Base-by-base conservation (phyloP, 2,329 filamentous ascomycete genomes). In the Scytalidium lignicola region DNA sequence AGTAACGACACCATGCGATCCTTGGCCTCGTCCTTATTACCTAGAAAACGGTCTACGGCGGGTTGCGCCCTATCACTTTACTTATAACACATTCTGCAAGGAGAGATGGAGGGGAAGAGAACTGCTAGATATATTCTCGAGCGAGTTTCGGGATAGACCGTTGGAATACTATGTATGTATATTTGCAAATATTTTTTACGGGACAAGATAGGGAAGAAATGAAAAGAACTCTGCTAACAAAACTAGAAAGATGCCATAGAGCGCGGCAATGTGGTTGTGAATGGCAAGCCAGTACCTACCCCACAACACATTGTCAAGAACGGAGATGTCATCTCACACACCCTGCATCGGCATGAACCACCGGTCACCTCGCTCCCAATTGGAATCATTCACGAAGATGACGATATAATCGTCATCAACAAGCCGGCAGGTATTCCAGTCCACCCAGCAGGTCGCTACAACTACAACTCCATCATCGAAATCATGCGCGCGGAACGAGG, bases 391-490 rank as follows among this genome's bases (percentile, higher is more conserved):
- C 87, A 96, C 68, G 93, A 99, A 68, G 90, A 96, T 59, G 82
- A 95, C 42, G 86, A 91, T 57, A 85, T 99, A 74, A 86, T 99
- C 51, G 91, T 97, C 53, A 95, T 99, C 66, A 90, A 96, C 72
- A 99, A 99, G 68, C 93, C 93, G 0, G 86, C 92, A 0, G 93
- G 93, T 6, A 85, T 99, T 39, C 93, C 93, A 0, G 93, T 99
- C 0, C 93, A 99, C 67, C 89, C 93, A 5, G 92, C 93, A 1
- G 93, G 93, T 5, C 83, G 93, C 44, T 99, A 99, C 74, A 90
- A 92, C 67, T 95, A 87, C 75, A 99, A 99, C 70, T 92, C 89
- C 1, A 80, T 99, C 42, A 79, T 95, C 37, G 91, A 97, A 73
- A 96, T 99, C 57, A 85, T 99, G 80, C 85, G 88, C 58, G 81